phyloP scores from a whole-genome alignment of 2,329 filamentous ascomycete species.

The Aspergillus sp. region DNA sequence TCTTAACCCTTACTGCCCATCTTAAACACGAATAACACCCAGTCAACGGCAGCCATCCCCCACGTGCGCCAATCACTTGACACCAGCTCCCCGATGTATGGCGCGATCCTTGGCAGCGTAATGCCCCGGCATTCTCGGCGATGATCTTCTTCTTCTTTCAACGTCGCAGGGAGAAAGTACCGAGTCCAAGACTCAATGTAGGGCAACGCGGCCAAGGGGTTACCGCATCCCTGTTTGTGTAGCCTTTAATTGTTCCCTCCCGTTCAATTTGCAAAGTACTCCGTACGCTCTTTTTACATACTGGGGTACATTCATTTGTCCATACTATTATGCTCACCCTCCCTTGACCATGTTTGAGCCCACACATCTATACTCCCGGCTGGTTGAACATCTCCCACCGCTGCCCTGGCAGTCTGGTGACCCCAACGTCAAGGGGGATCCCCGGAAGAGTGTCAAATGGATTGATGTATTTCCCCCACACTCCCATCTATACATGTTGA shows the following conservation, averaged over 20 bases:
- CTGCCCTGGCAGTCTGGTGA: constrained; percentile 17
- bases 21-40: no score
- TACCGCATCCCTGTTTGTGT: no score
- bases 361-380: constrained; percentile 10
- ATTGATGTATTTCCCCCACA: constrained; percentile 46
- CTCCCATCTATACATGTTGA: not conserved
- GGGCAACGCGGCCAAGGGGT: not conserved
- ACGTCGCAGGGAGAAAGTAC: not conserved
- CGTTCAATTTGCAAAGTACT: not conserved
- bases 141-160: not conserved
- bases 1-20: no score
- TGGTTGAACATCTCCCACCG: constrained; percentile 12
- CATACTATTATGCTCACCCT: not conserved
- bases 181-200: not conserved
- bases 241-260: not conserved
- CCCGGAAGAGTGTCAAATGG: constrained; percentile 47
- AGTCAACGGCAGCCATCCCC: no score
- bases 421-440: constrained; percentile 24
- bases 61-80: no score
- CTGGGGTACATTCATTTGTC: not conserved
- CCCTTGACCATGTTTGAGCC: not conserved
- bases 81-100: not conserved
- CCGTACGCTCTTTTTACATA: not conserved
- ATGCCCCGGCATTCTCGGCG: not conserved
- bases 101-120: not conserved